Base-by-base conservation (phyloP, 164 flowering plant species). In the Tinospora cordifolia region DNA sequence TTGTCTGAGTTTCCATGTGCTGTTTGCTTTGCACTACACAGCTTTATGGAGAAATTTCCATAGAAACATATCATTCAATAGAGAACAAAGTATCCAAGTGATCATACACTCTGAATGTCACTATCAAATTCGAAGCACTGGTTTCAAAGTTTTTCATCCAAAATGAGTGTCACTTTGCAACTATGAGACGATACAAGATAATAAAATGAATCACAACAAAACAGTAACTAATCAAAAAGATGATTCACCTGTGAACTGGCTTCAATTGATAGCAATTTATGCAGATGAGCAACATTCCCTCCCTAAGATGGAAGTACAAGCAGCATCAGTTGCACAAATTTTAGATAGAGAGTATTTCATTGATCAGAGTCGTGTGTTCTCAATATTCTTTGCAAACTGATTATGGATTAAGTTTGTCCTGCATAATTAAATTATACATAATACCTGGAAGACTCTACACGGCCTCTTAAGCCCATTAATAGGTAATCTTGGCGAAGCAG, bases 261-360 rank as follows among this genome's bases (percentile, higher is more conserved):
- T 80, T 89, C 99, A 67, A 94, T 87, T 0, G 88, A 81, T 41
- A 94, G 90, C 69, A 94, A 77, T 75, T 86, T 90, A 77, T 94
- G 99, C 76, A 94, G 87, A 84, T 94, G 97, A 65, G 84, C 91
- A 71, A 94, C 98, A 82, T 75, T 92, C 54, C 98, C 98, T 62
- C 98, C 98, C 97, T 93, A 82, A 72, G 75, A 72, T 19, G 10
- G 30, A 65, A 69, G 57, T 62, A 68, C 60, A 19, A 65, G 44
- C n/a, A 69, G 21, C 62, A 51, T 62, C 47, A 69, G 26, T 24
- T 71, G 15, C 36, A 59, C 30, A 27, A 49, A 46, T 14, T 41
- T 26, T 21, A 2, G 47, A 6, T 19, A 2, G 24, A 19, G 60
- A 54, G 60, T n/a, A 19, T 6, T 51, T 17, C 25, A 17, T 54